Conservation (phyloP, 2,329 filamentous ascomycete species). For the Hirsutella minnesotensis region DNA sequence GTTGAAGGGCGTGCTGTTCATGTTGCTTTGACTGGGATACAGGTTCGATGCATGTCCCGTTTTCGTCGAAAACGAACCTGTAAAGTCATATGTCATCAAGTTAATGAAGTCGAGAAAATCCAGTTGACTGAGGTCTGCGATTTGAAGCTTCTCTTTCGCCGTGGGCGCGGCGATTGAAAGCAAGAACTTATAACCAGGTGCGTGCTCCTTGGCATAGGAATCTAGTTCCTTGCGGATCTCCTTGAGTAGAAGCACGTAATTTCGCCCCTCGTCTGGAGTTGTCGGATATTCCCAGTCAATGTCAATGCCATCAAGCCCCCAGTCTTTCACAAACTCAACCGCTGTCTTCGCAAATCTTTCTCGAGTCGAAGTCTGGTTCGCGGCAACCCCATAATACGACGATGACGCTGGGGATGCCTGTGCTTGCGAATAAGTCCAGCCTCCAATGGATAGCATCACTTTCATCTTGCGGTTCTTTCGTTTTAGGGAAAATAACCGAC, state of each 20-base stretch:
- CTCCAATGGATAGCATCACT: constrained; percentile 68
- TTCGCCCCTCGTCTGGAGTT: constrained; percentile 24
- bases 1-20: constrained; percentile 55
- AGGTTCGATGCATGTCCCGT: constrained; percentile 65
- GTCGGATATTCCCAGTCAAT: constrained; percentile 27
- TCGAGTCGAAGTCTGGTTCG: constrained; percentile 46
- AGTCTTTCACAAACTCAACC: constrained; percentile 58
- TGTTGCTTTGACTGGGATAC: constrained; percentile 40
- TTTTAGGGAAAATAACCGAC: constrained; percentile 70
- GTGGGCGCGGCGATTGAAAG: constrained; percentile 42
- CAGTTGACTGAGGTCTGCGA: constrained; percentile 34
- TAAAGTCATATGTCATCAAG: constrained; percentile 67
- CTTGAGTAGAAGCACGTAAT: constrained; percentile 33
- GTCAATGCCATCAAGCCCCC: constrained; percentile 47
- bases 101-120: constrained; percentile 42
- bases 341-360: constrained; percentile 56
- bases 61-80: constrained; percentile 55
- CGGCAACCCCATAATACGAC: constrained; percentile 57
- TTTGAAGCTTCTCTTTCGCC: constrained; percentile 34
- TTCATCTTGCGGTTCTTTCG: constrained; percentile 68
- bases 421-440: constrained; percentile 85
- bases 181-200: constrained; percentile 36
- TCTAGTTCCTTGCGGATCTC: constrained; percentile 35
- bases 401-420: no score
- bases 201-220: constrained; percentile 30